phyloP scores from a whole-genome alignment of 495 filamentous ascomycete species.

The Tricharina praecox region DNA sequence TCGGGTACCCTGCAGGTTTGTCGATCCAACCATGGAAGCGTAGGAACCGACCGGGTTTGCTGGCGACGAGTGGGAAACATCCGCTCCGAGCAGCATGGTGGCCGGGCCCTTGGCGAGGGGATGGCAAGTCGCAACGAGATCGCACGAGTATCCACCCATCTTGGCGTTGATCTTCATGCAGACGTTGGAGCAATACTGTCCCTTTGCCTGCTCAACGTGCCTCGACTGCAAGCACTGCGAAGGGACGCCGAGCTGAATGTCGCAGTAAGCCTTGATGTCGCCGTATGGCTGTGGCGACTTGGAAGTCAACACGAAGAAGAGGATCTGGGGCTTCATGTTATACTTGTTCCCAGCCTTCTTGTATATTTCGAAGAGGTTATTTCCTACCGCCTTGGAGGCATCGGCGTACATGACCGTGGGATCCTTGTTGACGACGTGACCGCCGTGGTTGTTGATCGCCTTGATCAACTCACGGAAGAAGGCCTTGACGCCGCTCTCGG shows the following conservation, averaged over 20 bases:
- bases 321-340: conserved; percentile 39
- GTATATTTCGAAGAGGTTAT: conserved; percentile 38
- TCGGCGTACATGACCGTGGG: conserved; percentile 26
- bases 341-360: conserved; percentile 33
- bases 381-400: conserved; percentile 28
- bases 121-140: conserved; percentile 11
- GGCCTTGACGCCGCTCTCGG: conserved; percentile 32
- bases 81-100: conserved; percentile 69
- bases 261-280: conserved; percentile 64
- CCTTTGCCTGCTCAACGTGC: conserved; percentile 43
- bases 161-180: conserved; percentile 92
- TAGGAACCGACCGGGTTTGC: conserved; percentile 49
- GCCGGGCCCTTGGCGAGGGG: conserved; percentile 26
- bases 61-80: conserved; percentile 71
- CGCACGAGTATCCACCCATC: conserved; percentile 63
- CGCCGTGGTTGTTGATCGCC: conserved; percentile 56
- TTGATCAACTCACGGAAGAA: conserved; percentile 46
- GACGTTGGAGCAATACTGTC: conserved; percentile 77
- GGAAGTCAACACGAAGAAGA: conserved; percentile 55
- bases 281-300: conserved; percentile 51
- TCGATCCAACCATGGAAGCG: conserved; percentile 71
- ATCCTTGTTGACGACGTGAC: conserved; percentile 33
- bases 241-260: conserved; percentile 60
- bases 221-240: conserved; percentile 52
- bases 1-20: conserved; percentile 47